Evolutionary conservation across 2,329 filamentous ascomycete genomes (phyloP).

Genomic region (Lasiodiplodia gonubiensis): DNA sequence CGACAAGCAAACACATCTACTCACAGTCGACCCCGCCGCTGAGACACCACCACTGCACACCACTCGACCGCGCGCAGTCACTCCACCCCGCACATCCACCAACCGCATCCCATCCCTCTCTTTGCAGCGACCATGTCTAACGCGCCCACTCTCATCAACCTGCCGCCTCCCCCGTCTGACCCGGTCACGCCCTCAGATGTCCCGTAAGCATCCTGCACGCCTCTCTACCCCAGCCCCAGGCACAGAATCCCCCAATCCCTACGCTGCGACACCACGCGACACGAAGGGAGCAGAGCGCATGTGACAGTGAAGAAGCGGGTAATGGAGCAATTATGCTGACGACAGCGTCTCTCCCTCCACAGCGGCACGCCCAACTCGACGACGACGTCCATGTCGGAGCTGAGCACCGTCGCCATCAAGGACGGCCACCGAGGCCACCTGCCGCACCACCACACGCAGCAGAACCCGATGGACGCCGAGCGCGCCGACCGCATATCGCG

Average conservation of each 20-base stretch:
- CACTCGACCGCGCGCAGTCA: not conserved
- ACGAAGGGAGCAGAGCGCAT: constrained; percentile 29
- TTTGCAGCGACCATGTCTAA: constrained; percentile 38
- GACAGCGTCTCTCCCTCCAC: constrained; percentile 28
- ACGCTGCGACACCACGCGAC: constrained; percentile 23
- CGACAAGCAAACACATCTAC: not conserved
- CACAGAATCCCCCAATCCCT: not conserved
- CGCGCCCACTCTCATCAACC: constrained; percentile 76
- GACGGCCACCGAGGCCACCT: constrained; percentile 89
- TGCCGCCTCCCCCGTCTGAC: constrained; percentile 81
- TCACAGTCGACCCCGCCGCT: not conserved
- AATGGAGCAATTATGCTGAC: constrained; percentile 19
- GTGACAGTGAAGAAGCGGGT: constrained; percentile 5
- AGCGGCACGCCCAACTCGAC: constrained; percentile 93
- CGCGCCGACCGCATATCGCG: constrained; percentile 95
- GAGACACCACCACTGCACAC: constrained; percentile 4
- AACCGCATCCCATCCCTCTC: constrained; percentile 8
- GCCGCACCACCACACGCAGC: constrained; percentile 59
- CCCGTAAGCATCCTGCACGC: constrained; percentile 65
- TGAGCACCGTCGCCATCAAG: constrained; percentile 95
- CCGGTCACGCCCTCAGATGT: constrained; percentile 87
- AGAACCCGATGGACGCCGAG: constrained; percentile 83
- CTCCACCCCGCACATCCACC: constrained; percentile 14
- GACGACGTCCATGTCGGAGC: constrained; percentile 86
- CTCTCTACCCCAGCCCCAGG: not conserved